Base-by-base conservation (phyloP, 257 asterid genomes). In the Solanum okadae region DNA sequence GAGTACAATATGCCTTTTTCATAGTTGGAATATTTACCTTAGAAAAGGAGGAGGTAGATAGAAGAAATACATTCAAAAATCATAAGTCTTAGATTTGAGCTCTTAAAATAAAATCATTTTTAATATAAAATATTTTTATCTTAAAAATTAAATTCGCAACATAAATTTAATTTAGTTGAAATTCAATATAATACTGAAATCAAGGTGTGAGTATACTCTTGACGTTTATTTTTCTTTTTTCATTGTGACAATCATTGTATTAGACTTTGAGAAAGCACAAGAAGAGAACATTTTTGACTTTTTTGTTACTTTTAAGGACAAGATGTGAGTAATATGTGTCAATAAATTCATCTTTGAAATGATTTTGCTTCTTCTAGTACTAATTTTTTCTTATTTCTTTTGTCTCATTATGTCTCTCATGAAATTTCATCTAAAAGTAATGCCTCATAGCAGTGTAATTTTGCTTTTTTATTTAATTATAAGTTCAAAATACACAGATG, bases 261-360 rank as follows among this genome's bases (percentile, higher is more conserved):
- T 25, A 16, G 23, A 79, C 85, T 46, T 79, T 78, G 2, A 46
- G 31, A 78, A 42, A 78, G 85, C 65, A 25, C 46, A 78, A 42
- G 15, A 78, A 78, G 84, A 78, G 63, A 13, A 44, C 37, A 44
- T 78, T 78, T 78, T 6, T n/a, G 16, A 3, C 29, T 37, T 78
- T 40, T 81, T 81, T 23, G 27, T 29, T 81, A 46, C 86, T 81
- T 81, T 81, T 81, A 27, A 81, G 86, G 86, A 81, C 68, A 44
- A 46, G 27, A n/a, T 34, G 68, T 27, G 27, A 33, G 86, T 81
- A 81, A 16, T 44, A 77, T 76, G 10, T 76, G 22, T 38, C 59
- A 15, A 79, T 78, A 40, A 40, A 18, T 81, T 81, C 86, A 81
- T 81, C 68, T 81, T 79, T 10, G 65, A 27, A 79, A 79, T 79